A percentile compares a stretch with the other conserved stretches of the same genome.
Conservation (phyloP, 1,284 basidiomycete species). For the Ganoderma sp. region DNA sequence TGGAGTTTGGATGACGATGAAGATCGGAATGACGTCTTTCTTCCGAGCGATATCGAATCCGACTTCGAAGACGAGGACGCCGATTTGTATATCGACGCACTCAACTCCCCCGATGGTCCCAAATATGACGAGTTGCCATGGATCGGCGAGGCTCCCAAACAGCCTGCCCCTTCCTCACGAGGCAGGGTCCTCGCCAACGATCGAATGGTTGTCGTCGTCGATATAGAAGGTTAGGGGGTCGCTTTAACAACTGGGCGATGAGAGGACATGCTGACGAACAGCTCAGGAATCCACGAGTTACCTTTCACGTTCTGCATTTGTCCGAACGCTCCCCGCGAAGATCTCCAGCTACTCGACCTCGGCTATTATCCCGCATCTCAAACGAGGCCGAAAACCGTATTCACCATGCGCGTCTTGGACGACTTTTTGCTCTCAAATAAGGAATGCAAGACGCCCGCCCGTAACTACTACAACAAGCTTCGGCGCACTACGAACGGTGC, state of each 20-base stretch:
- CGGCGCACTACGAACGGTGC: conserved; percentile 7
- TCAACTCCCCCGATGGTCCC: background rate
- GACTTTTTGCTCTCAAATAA: conserved; percentile 19
- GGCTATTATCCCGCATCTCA: conserved; percentile 8
- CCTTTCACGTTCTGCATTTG: conserved; percentile 7
- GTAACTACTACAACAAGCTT: conserved; percentile 21
- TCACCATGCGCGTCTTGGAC: conserved; percentile 22
- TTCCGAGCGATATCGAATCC: background rate
- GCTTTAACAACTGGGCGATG: too few relatives aligned
- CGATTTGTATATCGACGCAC: background rate
- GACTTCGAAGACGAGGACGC: background rate
- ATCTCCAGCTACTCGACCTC: conserved; percentile 16
- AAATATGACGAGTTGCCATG: background rate
- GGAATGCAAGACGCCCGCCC: conserved; percentile 15
- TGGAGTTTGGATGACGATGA: background rate
- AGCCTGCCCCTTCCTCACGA: background rate
- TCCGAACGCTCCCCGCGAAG: background rate
- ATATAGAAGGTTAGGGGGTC: conserved; percentile 9
- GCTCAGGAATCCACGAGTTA: conserved; percentile 12
- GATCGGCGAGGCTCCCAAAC: background rate
- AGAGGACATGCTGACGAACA: too few relatives aligned
- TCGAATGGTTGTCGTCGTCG: conserved; percentile 17
- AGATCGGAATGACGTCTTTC: background rate
- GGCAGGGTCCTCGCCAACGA: background rate
- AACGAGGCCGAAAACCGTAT: conserved; percentile 17